Evolutionary conservation across 352 stramenopile genomes (phyloP).

Genomic region (Halophytophthora batemanensis): DNA sequence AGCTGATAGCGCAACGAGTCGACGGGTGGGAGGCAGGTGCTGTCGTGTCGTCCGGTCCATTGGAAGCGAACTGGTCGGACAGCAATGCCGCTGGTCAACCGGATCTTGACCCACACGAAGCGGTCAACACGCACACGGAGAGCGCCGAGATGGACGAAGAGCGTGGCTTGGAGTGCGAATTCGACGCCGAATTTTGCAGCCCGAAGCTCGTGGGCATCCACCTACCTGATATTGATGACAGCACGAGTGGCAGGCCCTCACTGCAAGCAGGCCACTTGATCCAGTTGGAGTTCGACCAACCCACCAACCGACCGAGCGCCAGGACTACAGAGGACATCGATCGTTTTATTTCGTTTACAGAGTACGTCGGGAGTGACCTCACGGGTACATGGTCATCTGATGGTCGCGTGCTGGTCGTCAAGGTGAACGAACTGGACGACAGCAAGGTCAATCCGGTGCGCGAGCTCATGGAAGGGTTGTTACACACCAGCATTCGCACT

Average conservation of each 20-base stretch:
- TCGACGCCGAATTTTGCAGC: slow-evolving; percentile 49
- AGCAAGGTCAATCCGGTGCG: slow-evolving; percentile 29
- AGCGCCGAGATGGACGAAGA: neutral
- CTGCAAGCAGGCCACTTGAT: slow-evolving; percentile 44
- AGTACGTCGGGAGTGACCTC: slow-evolving; percentile 57
- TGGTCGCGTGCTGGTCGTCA: slow-evolving; percentile 37
- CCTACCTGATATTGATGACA: slow-evolving; percentile 34
- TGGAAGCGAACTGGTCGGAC: slow-evolving; percentile 3
- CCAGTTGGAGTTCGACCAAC: slow-evolving; percentile 46
- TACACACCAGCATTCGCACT: slow-evolving; percentile 18
- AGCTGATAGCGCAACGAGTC: slow-evolving; percentile 22
- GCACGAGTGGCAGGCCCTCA: slow-evolving; percentile 1
- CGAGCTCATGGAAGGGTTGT: slow-evolving; percentile 44
- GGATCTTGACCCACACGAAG: neutral
- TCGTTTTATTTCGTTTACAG: slow-evolving; percentile 42
- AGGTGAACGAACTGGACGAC: slow-evolving; percentile 34
- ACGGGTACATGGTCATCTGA: slow-evolving; percentile 35
- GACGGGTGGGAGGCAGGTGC: slow-evolving; percentile 8
- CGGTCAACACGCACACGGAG: no score
- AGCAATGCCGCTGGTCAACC: neutral
- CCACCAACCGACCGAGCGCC: slow-evolving; percentile 46
- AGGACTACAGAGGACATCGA: slow-evolving; percentile 33
- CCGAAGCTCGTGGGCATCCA: slow-evolving; percentile 51
- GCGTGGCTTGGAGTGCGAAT: slow-evolving; percentile 36
- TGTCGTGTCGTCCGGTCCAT: slow-evolving; percentile 10